Evolutionary conservation across 495 filamentous ascomycete species (phyloP).

Genomic region (Bathelium albidoporum): DNA sequence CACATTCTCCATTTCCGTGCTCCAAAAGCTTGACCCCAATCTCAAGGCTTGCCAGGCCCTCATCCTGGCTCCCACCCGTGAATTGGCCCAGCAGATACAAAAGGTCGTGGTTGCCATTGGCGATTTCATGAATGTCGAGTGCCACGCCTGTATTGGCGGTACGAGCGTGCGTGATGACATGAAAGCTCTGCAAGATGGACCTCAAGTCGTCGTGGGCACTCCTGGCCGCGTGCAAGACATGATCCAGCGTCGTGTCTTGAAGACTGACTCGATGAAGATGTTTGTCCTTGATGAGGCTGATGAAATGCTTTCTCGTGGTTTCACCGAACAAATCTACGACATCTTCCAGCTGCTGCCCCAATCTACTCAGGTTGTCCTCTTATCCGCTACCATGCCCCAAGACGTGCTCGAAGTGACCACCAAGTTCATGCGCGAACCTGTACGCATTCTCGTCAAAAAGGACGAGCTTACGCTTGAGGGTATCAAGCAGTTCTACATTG

Average conservation of each 20-base stretch:
- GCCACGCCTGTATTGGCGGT: conserved; percentile 98
- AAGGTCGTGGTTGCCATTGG: conserved; percentile 96
- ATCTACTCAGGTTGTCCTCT: conserved; percentile 92
- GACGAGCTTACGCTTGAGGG: conserved; percentile 97
- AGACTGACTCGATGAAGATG: conserved; percentile 96
- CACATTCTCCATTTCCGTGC: conserved; percentile 95
- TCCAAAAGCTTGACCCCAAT: conserved; percentile 93
- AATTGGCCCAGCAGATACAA: conserved; percentile 97
- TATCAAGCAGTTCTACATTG: conserved; percentile 99
- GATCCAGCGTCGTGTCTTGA: conserved; percentile 92
- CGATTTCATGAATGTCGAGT: conserved; percentile 99
- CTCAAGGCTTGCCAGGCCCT: conserved; percentile 90
- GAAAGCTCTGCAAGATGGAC: conserved; percentile 88
- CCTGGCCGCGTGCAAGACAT: conserved; percentile 97
- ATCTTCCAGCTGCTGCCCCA: conserved; percentile 97
- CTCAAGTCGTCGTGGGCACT: conserved; percentile 93
- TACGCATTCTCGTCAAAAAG: conserved; percentile 98
- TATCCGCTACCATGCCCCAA: conserved; percentile 96
- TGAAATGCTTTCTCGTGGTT: conserved; percentile 96
- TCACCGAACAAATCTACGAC: conserved; percentile 99
- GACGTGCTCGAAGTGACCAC: conserved; percentile 98
- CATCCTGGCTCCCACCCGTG: conserved; percentile 92
- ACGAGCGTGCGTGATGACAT: conserved; percentile 97
- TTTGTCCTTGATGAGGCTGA: conserved; percentile 98
- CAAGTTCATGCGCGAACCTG: conserved; percentile 99